A percentile compares a stretch with the other conserved stretches of the same genome.
Conservation (phyloP, 768 basidiomycete species). For the Cyclocybe cylindracea region DNA sequence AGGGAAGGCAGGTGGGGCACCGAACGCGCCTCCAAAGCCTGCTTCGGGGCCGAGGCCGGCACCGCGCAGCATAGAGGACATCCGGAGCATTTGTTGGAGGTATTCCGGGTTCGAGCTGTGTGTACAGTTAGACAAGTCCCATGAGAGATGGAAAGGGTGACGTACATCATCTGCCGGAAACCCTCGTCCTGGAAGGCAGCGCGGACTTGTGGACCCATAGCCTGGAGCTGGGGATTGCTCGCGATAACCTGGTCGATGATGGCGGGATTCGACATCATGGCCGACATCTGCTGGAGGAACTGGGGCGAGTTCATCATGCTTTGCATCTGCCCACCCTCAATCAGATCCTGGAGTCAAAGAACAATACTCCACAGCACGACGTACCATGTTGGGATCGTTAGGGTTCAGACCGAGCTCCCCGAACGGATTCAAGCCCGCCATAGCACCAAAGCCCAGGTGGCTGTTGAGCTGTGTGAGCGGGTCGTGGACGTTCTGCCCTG, state of each 20-base stretch:
- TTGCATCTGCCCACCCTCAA: conserved; percentile 56
- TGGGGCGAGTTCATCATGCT: conserved; percentile 83
- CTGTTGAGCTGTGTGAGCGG: conserved; percentile 84
- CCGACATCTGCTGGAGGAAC: conserved; percentile 86
- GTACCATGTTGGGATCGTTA: conserved; percentile 93
- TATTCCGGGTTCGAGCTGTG: conserved; percentile 73
- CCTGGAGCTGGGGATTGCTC: conserved; percentile 73
- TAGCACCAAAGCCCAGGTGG: conserved; percentile 72
- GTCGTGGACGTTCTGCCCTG: conserved; percentile 87
- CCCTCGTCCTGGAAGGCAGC: conserved; percentile 75
- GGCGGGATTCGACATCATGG: conserved; percentile 85
- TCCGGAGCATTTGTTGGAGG: conserved; percentile 74
- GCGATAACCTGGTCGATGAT: conserved; percentile 86
- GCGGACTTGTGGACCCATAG: conserved; percentile 80
- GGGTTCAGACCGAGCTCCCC: conserved; percentile 86
- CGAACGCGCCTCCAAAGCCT: conserved; percentile 22
- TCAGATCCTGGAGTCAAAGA: neutral
- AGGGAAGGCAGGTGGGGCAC: conserved; percentile 41
- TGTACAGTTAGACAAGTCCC: neutral
- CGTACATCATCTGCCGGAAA: conserved; percentile 77
- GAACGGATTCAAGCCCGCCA: conserved; percentile 92
- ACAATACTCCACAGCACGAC: conserved; percentile 18
- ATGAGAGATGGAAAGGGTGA: conserved; percentile 7
- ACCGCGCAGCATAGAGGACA: conserved; percentile 58
- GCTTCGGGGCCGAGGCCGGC: conserved; percentile 35